Evolutionary conservation across 768 basidiomycete genomes (phyloP), one percentile per base, ranked within the genome.

Genomic region (Daedaleopsis nitida): DNA sequence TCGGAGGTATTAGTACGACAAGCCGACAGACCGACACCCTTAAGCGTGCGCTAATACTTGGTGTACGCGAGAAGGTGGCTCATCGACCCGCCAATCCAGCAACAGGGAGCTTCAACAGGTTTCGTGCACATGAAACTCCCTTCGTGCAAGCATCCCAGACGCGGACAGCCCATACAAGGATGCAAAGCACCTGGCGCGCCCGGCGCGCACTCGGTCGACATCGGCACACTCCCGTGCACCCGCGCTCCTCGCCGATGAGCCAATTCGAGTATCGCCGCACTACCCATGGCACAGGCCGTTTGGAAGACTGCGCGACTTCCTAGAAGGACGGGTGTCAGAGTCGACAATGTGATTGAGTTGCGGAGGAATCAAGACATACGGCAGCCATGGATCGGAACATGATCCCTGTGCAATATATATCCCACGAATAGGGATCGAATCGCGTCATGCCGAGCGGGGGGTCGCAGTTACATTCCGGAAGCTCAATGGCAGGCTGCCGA

Each of bases 341-440:
- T 32, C 27, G 27, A 32, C 27, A 32, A 32, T 32, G 27, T 3
- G 7, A 32, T 19, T 13, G 5, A 19, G 11, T 2, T 13, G 21
- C 12, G 5, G 12, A 13, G 16, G 47, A 13, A 13, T 16, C 3
- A 13, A n/a, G 21, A 49, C 47, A 12, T 19, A 49, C 47, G 12
- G 48, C 47, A 63, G 5, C 63, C 60, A n/a, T 13, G 11, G 16
- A 24, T 19, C 51, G 32, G 6, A 55, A 19, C 9, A 50, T 12
- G 3, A 19, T 37, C 13, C 60, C 60, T 2, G 49, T 5, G n/a
- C 60, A 62, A 35, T 57, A 57, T 6, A 60, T 47, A 39, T 60
- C 59, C 59, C 59, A 60, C 12, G 59, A 60, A 19, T 60, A 60
- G 0, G 60, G 60, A 34, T 62, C 60, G 35, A 62, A 62, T 10